Evolutionary conservation across 2,329 filamentous ascomycete species (phyloP), one percentile per base, ranked within the genome.

Genomic region (Alternaria sp.): DNA sequence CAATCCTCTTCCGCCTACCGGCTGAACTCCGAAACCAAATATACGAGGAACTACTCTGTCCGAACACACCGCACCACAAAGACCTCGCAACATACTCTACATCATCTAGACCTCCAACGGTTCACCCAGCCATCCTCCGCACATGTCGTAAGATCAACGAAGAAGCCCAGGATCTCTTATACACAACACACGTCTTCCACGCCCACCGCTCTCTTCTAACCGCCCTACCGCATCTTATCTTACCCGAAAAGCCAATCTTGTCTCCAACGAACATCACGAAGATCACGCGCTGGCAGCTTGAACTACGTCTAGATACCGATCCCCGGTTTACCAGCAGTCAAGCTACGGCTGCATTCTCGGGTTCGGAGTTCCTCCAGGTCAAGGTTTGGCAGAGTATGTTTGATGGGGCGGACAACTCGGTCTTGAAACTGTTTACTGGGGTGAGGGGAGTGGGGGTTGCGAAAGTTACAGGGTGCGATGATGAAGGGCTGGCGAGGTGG

Each of bases 21-120:
- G 82, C 83, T 3, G 89, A 91, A 70, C 82, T 91, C 4, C 84
- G 85, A 41, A 86, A 89, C 58, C 84, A 90, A 71, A 86, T 91
- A 30, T 87, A 84, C 74, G 66, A 70, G 28, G 70, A 74, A 28
- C 75, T 84, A 26, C 75, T 85, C 15, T 74, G 69, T 49, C 62
- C 74, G 15, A 58, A 67, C 25, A 66, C 72, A 7, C 54, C 61
- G 5, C 61, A 58, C 18, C 51, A 67, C 6, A 61, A 60, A 6
- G 33, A 56, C 5, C 62, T 74, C 2, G 41, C 61, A 7, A 47
- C 33, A 4, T 61, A 51, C 45, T 54, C 43, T 51, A 69, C 11
- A 46, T 57, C 41, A 64, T 28, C 26, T 70, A 68, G 3, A 30
- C 55, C 50, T 57, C 54, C 51, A 44, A 49, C 15, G 58, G 49